Evolutionary conservation across 257 asterid species (phyloP), one percentile per base, ranked within the genome.

Genomic region (Nicotiana noctiflora): DNA sequence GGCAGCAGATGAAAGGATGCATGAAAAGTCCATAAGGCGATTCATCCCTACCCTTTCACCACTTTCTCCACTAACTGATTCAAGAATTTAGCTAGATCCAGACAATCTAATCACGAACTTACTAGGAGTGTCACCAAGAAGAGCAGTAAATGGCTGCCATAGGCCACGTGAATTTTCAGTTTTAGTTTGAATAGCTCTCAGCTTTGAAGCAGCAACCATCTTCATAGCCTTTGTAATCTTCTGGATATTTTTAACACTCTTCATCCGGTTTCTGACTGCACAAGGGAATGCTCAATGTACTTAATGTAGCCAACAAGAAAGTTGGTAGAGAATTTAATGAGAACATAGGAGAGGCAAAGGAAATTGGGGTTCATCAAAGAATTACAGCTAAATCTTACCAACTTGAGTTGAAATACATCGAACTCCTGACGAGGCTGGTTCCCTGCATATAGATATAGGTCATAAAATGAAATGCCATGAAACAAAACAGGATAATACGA

Each of bases 201-300:
- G 90, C 88, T 96, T 96, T 82, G 99, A 96, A 65, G 99, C 99
- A 67, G 99, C 99, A 94, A 96, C 98, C 99, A 96, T 96, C 97
- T 96, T 96, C 99, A 96, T 96, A 55, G 99, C 99, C 93, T 96
- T 96, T 6, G 99, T 96, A 80, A 94, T 95, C 87, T 95, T 95
- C 88, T 95, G 99, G 72, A 95, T 95, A 88, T 88, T 96, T 80
- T 84, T 89, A 74, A 96, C 97, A 96, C 98, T 94, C 93, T 91
- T 95, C 98, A 95, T 95, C 66, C 98, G 91, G 86, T 92, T 95
- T 84, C 98, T 93, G 60, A 94, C 97, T 94, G 86, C 83, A 84
- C 75, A 67, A 75, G 80, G 67, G 64, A 66, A 59, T 34, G 75
- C 82, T 67, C 82, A 82, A 34, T 68, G 68, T 49, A 68, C 76